phyloP scores from a whole-genome alignment of 2,329 filamentous ascomycete species.

The Diaporthe eres region DNA sequence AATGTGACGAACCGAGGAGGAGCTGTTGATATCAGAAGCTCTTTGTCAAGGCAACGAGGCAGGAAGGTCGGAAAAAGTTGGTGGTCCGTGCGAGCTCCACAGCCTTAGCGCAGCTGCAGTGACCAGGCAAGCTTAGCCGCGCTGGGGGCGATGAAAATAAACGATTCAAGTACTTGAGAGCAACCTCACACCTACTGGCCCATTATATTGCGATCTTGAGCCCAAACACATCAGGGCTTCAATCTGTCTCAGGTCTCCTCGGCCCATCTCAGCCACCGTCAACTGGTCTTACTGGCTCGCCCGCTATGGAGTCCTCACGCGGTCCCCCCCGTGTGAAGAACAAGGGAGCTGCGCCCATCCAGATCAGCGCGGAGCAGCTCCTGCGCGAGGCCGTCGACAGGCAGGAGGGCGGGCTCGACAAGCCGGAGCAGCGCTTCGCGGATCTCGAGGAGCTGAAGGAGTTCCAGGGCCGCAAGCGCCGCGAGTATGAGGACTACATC shows the following conservation, averaged over 20 bases:
- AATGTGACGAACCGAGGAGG: background rate
- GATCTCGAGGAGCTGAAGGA: constrained; percentile 98
- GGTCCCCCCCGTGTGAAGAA: constrained; percentile 98
- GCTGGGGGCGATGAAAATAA: constrained; percentile 32
- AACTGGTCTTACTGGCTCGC: constrained; percentile 3
- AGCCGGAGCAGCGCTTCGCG: constrained; percentile 93
- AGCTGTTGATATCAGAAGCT: constrained; percentile 4
- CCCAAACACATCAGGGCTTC: background rate
- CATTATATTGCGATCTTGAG: background rate
- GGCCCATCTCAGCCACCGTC: background rate
- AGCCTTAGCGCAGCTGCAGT: constrained; percentile 33
- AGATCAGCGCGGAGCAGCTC: constrained; percentile 97
- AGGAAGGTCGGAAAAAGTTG: constrained; percentile 9
- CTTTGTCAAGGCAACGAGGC: constrained; percentile 18
- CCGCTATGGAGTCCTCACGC: constrained; percentile 87
- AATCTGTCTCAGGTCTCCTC: background rate
- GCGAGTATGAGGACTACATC: constrained; percentile 98
- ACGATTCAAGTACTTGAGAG: constrained; percentile 7
- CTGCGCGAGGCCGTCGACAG: constrained; percentile 97
- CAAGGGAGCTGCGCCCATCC: constrained; percentile 90
- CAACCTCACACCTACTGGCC: constrained; percentile 27
- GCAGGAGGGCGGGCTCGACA: constrained; percentile 89
- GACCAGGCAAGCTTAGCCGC: constrained; percentile 8
- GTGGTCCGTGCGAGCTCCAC: constrained; percentile 32
- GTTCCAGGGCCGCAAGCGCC: constrained; percentile 94